Evolutionary conservation across 495 filamentous ascomycete species (phyloP).

Genomic region (Hypomontagnella monticulosa): DNA sequence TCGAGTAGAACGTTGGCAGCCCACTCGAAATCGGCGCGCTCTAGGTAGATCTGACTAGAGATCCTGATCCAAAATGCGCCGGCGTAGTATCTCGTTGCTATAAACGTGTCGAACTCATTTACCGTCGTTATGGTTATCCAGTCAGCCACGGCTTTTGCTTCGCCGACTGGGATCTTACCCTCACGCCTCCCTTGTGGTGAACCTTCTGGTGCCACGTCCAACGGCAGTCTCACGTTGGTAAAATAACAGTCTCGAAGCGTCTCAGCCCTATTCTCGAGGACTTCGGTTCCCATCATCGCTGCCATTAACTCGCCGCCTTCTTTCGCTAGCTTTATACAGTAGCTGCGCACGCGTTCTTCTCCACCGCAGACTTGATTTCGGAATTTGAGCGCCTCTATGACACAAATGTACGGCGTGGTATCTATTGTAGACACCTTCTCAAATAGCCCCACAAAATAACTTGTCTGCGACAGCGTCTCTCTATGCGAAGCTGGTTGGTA

Average conservation of each 20-base stretch:
- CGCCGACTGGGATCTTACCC: constrained; percentile 29
- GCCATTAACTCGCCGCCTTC: constrained; percentile 68
- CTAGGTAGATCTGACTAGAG: constrained; percentile 83
- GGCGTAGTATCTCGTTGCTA: constrained; percentile 70
- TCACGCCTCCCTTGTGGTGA: constrained; percentile 34
- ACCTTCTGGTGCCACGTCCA: constrained; percentile 50
- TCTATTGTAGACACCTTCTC: constrained; percentile 78
- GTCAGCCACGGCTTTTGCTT: constrained; percentile 51
- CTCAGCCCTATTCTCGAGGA: constrained; percentile 64
- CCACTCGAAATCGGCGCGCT: constrained; percentile 80
- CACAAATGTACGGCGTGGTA: constrained; percentile 69
- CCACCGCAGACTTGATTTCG: constrained; percentile 75
- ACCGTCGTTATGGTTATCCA: constrained; percentile 67
- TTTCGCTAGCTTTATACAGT: constrained; percentile 64
- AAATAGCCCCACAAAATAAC: constrained; percentile 70
- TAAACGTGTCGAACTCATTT: constrained; percentile 74
- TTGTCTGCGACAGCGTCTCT: constrained; percentile 13
- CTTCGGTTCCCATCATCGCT: constrained; percentile 69
- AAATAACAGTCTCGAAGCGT: constrained; percentile 56
- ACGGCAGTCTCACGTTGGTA: constrained; percentile 73
- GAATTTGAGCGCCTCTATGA: constrained; percentile 73
- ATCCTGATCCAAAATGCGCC: constrained; percentile 74
- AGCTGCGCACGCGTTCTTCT: constrained; percentile 71
- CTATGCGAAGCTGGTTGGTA: constrained; percentile 46
- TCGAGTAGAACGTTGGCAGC: constrained; percentile 67